phyloP scores from a whole-genome alignment of 2,329 filamentous ascomycete genomes.

The Pseudogymnoascus sp. region DNA sequence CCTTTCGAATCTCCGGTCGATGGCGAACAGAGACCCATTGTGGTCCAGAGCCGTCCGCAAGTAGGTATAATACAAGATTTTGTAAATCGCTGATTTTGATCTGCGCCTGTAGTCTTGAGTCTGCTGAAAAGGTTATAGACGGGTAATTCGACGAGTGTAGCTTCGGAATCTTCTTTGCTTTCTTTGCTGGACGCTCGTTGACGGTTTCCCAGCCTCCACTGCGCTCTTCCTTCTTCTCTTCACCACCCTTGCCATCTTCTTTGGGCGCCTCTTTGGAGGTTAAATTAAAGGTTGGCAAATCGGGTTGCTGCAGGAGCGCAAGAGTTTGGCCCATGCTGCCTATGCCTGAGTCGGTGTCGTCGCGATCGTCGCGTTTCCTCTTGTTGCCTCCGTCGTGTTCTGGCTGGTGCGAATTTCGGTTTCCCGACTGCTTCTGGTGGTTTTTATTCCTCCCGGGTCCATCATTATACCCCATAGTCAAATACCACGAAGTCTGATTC shows the following conservation, averaged over 20 bases:
- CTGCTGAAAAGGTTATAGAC: constrained; percentile 45
- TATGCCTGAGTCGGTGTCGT: constrained; percentile 11
- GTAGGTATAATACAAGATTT: constrained; percentile 57
- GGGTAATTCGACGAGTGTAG: constrained; percentile 51
- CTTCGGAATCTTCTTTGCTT: constrained; percentile 53
- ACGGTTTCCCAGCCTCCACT: constrained; percentile 43
- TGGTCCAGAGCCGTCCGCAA: constrained; percentile 56
- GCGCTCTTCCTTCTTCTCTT: constrained; percentile 14
- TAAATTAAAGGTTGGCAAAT: constrained; percentile 30
- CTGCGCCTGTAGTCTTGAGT: constrained; percentile 51
- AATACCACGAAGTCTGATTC: background rate
- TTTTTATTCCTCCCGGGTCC: constrained; percentile 8
- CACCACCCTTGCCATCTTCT: constrained; percentile 11
- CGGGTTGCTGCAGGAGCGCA: constrained; percentile 22
- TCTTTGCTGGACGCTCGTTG: constrained; percentile 44
- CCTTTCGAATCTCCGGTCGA: constrained; percentile 61
- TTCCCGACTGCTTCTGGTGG: background rate
- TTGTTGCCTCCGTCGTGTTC: constrained; percentile 13
- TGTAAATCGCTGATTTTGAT: constrained; percentile 57
- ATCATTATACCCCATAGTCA: background rate
- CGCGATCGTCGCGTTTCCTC: constrained; percentile 27
- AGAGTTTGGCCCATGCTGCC: constrained; percentile 19
- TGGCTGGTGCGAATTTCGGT: background rate
- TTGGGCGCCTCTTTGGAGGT: constrained; percentile 19
- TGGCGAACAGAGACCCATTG: constrained; percentile 59